A percentile compares a stretch with the other conserved stretches of the same genome.
These are phyloP conservation scores for Solanum tarijense DNA, from an alignment of 257 asterid genomes.

Conservation along the genomic window DNA sequence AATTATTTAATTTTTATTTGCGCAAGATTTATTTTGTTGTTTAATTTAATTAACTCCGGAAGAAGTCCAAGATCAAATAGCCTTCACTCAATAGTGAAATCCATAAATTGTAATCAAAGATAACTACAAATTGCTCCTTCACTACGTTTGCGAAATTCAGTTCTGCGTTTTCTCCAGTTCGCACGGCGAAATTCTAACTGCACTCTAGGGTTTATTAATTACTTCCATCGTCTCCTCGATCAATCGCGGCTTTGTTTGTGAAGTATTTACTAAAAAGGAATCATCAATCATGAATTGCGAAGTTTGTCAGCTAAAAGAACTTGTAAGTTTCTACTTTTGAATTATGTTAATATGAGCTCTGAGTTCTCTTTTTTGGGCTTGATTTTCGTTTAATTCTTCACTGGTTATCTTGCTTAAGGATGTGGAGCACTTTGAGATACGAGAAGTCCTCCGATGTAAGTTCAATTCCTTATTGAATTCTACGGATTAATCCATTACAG, in stretches of 20 bases:
- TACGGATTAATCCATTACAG: not conserved
- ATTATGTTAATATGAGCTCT: not conserved
- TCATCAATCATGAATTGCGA: constrained; percentile 56
- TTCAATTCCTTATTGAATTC: not conserved
- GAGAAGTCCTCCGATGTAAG: constrained; percentile 98
- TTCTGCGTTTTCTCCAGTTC: not conserved
- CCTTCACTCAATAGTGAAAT: not conserved
- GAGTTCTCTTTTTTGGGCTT: not conserved
- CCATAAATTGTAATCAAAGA: not conserved
- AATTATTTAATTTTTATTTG: not conserved
- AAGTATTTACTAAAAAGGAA: not conserved
- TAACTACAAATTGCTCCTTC: not conserved
- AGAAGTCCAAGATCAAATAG: not conserved
- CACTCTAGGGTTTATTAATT: not conserved
- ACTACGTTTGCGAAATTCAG: not conserved
- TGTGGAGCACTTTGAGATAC: constrained; percentile 89
- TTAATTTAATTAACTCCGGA: not conserved
- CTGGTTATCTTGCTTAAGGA: constrained; percentile 33
- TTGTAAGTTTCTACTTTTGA: constrained; percentile 33
- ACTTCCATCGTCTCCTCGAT: not conserved
- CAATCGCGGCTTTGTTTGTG: not conserved
- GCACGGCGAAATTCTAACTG: not conserved
- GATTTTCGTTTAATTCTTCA: not conserved
- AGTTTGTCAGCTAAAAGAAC: constrained; percentile 86
- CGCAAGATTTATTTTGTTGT: not conserved